Evolutionary conservation across 768 basidiomycete species (phyloP), one percentile per base, ranked within the genome.

Genomic region (Amanita muscaria): DNA sequence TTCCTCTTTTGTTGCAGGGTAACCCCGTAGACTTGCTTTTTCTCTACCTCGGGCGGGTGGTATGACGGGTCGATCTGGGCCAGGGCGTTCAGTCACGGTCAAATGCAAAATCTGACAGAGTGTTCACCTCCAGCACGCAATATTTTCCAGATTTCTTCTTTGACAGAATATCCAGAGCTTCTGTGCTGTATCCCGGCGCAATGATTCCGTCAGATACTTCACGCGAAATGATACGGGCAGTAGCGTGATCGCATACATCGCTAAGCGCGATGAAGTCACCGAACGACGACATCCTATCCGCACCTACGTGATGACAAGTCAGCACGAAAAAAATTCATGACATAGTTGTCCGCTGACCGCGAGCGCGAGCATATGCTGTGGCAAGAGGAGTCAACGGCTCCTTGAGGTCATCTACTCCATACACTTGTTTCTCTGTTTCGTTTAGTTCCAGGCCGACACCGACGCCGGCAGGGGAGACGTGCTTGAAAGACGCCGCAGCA

Each of bases 141-240:
- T 99, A 99, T 62, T 98, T 99, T 24, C 96, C 96, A 11, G 77
- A 89, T 68, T 99, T 99, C 75, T 99, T 99, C 73, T 93, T 97
- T 38, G 73, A 73, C 33, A 99, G 71, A 24, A 96, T 74, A 36
- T 94, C 93, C 6, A 98, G 73, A 0, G 96, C 96, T 54, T 90
- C 88, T 0, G 72, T 63, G 16, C 82, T 74, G 60, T 93, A 99
- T 33, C 91, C 92, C 1, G 96, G 94, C 2, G 96, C 94, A 46
- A 99, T 91, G 53, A 99, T 87, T 24, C 96, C 96, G 60, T 99
- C 96, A 0, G 96, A 98, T 8, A 99, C 96, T 60, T 99, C 96
- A 14, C 96, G 79, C n/a, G 91, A 93, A 59, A 99, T 96, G 60
- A 99, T 93, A 51, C 80, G 83, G 33, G 96, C 96, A 7, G 96